Evolutionary conservation across 1,139 yeast species (phyloP).

Genomic region (Kluyveromyces marxianus): DNA sequence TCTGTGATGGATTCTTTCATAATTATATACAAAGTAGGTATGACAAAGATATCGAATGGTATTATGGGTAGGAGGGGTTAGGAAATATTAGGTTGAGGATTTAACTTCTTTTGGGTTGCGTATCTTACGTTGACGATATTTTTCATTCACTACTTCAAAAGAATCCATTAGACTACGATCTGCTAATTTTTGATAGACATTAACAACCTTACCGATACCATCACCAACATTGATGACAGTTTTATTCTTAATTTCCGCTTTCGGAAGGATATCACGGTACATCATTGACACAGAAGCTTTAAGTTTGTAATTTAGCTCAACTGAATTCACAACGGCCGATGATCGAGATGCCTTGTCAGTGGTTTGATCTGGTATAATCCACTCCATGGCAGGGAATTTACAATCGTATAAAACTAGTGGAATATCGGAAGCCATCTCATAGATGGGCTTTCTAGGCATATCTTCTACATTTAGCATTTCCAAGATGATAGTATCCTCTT

Average conservation of each 20-base stretch:
- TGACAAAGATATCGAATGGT: too few species aligned
- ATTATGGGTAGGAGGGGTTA: too few species aligned
- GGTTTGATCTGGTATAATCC: conserved; percentile 37
- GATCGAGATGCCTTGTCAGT: conserved; percentile 24
- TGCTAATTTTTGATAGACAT: conserved; percentile 50
- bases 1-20: too few species aligned
- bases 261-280: conserved; percentile 25
- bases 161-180: conserved; percentile 54
- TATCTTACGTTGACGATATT: conserved; percentile 44
- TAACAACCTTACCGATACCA: conserved; percentile 55
- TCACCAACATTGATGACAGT: conserved; percentile 56
- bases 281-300: conserved; percentile 29
- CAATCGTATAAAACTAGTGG: conserved; percentile 88
- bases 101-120: neutral
- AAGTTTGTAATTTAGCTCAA: conserved; percentile 33
- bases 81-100: too few species aligned
- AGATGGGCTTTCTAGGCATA: conserved; percentile 67
- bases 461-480: conserved; percentile 52
- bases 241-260: conserved; percentile 19
- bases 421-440: conserved; percentile 87
- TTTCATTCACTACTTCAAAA: conserved; percentile 59
- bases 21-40: too few species aligned
- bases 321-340: conserved; percentile 21
- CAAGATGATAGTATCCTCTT: conserved; percentile 48
- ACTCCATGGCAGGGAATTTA: conserved; percentile 60